phyloP scores from a whole-genome alignment of 345 rosid genomes.

The Aquilaria sinensis region DNA sequence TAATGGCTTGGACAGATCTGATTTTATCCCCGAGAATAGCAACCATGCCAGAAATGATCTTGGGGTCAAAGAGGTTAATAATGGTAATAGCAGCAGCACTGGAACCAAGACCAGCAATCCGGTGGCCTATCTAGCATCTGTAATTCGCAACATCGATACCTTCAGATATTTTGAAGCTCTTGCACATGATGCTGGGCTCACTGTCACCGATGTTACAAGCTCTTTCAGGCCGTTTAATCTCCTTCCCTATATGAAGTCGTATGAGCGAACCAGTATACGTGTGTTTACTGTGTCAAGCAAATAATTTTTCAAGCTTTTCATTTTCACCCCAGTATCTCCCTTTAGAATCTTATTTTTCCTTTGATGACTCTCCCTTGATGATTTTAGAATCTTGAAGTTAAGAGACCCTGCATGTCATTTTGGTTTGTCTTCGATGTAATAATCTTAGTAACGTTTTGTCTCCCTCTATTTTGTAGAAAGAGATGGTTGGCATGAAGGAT shows the following conservation, averaged over 20 bases:
- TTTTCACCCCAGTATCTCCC: too few relatives aligned
- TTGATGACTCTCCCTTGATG: too few relatives aligned
- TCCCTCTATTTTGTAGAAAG: too few relatives aligned
- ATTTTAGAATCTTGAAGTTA: too few relatives aligned
- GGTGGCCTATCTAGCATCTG: slow-evolving; percentile 63
- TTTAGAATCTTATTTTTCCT: too few relatives aligned
- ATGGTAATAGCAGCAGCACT: slow-evolving; percentile 3
- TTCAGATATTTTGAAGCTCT: slow-evolving; percentile 49
- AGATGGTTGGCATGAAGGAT: too few relatives aligned
- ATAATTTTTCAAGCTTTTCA: slow-evolving; percentile 4
- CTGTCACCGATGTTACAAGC: slow-evolving; percentile 40
- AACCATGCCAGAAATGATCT: too few relatives aligned
- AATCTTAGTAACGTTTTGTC: too few relatives aligned
- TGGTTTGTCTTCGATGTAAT: too few relatives aligned
- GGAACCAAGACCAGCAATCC: slow-evolving; percentile 13
- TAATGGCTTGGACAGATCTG: background rate
- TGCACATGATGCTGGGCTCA: slow-evolving; percentile 43
- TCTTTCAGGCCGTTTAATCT: slow-evolving; percentile 37
- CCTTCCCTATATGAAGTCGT: slow-evolving; percentile 62
- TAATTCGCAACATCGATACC: slow-evolving; percentile 65
- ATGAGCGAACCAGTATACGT: slow-evolving; percentile 44
- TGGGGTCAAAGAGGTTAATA: background rate
- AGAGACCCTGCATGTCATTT: too few relatives aligned
- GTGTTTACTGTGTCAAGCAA: slow-evolving; percentile 38
- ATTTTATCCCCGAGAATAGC: background rate